A percentile compares a stretch with the other conserved stretches of the same genome.
Conservation (phyloP, 1,139 yeast species). For the Blastobotrys arbuscula region DNA sequence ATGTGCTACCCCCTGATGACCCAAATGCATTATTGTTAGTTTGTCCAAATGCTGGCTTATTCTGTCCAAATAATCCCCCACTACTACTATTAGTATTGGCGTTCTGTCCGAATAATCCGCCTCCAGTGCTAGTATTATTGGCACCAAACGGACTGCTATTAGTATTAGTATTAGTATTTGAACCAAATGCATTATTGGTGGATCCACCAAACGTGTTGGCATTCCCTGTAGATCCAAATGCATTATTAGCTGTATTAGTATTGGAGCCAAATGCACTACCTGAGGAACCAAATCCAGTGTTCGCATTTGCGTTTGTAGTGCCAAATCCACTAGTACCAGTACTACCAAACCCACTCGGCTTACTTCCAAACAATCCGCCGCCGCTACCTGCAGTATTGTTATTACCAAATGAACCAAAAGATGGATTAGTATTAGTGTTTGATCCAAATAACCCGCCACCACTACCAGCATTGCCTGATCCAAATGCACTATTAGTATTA, state of each 20-base stretch:
- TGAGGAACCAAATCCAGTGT: not conserved
- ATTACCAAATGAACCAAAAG: slow-evolving; percentile 19
- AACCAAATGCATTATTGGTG: slow-evolving; percentile 28
- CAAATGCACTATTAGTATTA: slow-evolving; percentile 12
- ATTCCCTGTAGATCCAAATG: slow-evolving; percentile 12
- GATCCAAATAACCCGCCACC: slow-evolving; percentile 19
- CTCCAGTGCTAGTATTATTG: slow-evolving; percentile 20
- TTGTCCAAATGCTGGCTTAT: too few species aligned
- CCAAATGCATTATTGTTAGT: not conserved
- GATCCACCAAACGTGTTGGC: slow-evolving; percentile 20
- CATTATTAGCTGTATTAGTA: slow-evolving; percentile 20
- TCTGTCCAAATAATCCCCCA: slow-evolving; percentile 19
- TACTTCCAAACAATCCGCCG: slow-evolving; percentile 27
- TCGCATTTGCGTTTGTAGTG: not conserved
- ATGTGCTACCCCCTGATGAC: slow-evolving; percentile 25
- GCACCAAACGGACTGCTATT: slow-evolving; percentile 13
- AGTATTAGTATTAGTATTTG: slow-evolving; percentile 22
- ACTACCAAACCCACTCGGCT: slow-evolving; percentile 12
- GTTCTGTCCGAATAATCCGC: slow-evolving; percentile 19
- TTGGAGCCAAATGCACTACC: slow-evolving; percentile 10
- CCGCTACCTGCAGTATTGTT: slow-evolving; percentile 20
- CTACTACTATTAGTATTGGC: slow-evolving; percentile 19
- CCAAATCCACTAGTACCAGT: slow-evolving; percentile 11
- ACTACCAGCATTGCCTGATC: slow-evolving; percentile 11
- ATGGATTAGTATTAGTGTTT: slow-evolving; percentile 25